Percentiles rank a stretch among this genome's conserved stretches.
phyloP scores from a whole-genome alignment of 1,139 yeast genomes.

The Geotrichum reessii region DNA sequence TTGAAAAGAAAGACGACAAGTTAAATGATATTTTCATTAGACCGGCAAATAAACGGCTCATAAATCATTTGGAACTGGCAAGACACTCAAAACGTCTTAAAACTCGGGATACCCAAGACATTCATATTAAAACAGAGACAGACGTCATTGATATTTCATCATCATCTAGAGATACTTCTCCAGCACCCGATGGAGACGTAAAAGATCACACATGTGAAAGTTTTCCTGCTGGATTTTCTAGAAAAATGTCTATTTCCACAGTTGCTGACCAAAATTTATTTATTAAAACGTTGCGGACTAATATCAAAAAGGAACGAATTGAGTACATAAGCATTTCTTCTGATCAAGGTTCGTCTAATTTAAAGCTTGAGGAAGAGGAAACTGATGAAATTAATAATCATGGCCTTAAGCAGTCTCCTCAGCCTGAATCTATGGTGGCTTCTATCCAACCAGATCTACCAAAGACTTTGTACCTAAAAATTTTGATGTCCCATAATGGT shows the following conservation, averaged over 20 bases:
- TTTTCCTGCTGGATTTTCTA: neutral
- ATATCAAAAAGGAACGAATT: neutral
- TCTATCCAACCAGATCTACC: neutral
- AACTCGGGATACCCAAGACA: neutral
- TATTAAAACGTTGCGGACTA: neutral
- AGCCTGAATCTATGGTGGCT: neutral
- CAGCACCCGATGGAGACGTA: neutral
- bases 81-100: neutral
- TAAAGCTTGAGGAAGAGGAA: neutral
- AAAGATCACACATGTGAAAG: neutral
- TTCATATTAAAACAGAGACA: neutral
- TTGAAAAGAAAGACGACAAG: neutral
- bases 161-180: conserved; percentile 7
- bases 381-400: neutral
- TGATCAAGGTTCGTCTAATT: neutral
- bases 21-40: neutral
- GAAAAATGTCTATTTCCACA: neutral
- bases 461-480: neutral
- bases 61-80: neutral
- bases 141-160: conserved; percentile 8
- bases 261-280: neutral
- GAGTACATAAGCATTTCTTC: neutral
- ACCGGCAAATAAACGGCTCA: neutral
- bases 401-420: neutral
- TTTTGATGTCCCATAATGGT: neutral